These are phyloP conservation scores for Gossypium ekmanianum DNA, from an alignment of 345 rosid genomes.

Conservation along the genomic window DNA sequence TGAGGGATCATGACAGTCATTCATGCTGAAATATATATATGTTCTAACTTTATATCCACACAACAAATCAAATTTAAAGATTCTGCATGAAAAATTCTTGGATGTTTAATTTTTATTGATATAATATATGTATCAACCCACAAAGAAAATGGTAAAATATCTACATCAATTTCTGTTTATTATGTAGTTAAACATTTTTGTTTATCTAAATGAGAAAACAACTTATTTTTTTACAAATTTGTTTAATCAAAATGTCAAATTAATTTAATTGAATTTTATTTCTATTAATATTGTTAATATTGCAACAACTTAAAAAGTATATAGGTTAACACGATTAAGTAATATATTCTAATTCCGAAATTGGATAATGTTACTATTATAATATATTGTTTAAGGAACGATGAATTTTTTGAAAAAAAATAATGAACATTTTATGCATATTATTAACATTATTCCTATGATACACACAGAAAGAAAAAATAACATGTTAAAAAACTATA, in stretches of 20 bases:
- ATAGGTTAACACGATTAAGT: too few relatives aligned
- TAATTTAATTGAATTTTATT: too few relatives aligned
- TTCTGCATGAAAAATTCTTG: background rate
- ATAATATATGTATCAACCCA: background rate
- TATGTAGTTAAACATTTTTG: background rate
- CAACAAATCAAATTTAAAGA: background rate
- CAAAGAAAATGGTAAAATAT: background rate
- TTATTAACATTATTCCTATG: too few relatives aligned
- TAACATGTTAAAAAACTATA: too few relatives aligned
- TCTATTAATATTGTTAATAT: too few relatives aligned
- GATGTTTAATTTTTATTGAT: background rate
- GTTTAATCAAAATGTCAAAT: background rate
- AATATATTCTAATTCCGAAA: too few relatives aligned
- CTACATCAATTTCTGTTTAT: slow-evolving; percentile 4
- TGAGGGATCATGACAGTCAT: slow-evolving; percentile 6
- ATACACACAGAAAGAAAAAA: too few relatives aligned
- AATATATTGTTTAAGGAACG: too few relatives aligned
- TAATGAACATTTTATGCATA: too few relatives aligned
- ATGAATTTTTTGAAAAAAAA: too few relatives aligned
- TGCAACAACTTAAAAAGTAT: too few relatives aligned
- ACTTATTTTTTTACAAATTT: background rate
- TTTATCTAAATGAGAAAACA: background rate
- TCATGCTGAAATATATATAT: background rate
- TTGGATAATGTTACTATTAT: too few relatives aligned
- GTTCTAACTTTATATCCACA: background rate